These are phyloP conservation scores for Penicillium flavigenum DNA, from an alignment of 495 filamentous ascomycete genomes.

Conservation along the genomic window DNA sequence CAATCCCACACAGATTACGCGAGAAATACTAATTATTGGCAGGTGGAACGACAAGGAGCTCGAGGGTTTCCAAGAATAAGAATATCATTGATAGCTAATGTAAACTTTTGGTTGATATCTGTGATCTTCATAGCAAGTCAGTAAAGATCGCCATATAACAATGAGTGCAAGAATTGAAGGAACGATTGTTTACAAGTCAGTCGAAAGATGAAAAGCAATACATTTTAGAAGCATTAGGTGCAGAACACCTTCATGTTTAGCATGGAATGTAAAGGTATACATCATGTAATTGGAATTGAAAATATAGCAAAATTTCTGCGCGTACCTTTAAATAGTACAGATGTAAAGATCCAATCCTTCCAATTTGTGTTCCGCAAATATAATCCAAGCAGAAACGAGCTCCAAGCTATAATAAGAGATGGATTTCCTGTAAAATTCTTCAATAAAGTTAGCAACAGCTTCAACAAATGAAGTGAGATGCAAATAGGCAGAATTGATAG, in stretches of 20 bases:
- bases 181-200: constrained; percentile 56
- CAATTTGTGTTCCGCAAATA: not conserved
- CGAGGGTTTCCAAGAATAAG: constrained; percentile 56
- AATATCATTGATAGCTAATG: constrained; percentile 15
- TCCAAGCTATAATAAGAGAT: constrained; percentile 1
- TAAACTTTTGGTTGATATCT: constrained; percentile 10
- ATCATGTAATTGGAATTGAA: constrained; percentile 54
- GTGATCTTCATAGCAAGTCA: constrained; percentile 36
- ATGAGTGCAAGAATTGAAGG: constrained; percentile 22
- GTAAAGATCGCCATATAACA: constrained; percentile 29
- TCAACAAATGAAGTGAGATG: constrained; percentile 16
- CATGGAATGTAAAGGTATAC: constrained; percentile 75
- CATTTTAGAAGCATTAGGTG: constrained; percentile 68
- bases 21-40: constrained; percentile 38
- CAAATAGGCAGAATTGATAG: constrained; percentile 18
- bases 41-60: constrained; percentile 74
- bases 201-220: constrained; percentile 96
- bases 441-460: constrained; percentile 30
- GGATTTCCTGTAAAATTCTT: constrained; percentile 25
- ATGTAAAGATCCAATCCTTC: constrained; percentile 1
- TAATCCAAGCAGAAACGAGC: not conserved
- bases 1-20: constrained; percentile 8
- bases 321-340: constrained; percentile 23
- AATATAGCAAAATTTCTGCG: constrained; percentile 10
- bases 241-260: constrained; percentile 76